Evolutionary conservation across 2,329 filamentous ascomycete genomes (phyloP).

Genomic region (Kalmusia sp.): DNA sequence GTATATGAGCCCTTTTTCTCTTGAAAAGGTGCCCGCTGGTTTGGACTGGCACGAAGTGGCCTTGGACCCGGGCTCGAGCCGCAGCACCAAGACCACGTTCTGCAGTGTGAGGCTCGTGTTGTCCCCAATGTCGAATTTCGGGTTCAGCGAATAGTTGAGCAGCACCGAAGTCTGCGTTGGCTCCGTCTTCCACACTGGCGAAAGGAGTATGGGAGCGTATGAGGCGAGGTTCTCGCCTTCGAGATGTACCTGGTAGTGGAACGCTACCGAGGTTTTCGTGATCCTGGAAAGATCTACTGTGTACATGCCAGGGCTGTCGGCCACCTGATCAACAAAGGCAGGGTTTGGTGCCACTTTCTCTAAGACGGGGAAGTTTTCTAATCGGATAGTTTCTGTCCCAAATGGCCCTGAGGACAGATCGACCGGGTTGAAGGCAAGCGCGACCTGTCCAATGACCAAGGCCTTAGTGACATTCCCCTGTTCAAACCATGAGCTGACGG

Average conservation of each 20-base stretch:
- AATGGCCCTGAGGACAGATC: conserved; percentile 51
- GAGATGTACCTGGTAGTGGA: conserved; percentile 89
- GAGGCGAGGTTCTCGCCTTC: conserved; percentile 60
- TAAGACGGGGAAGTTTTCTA: conserved; percentile 86
- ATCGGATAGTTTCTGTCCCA: conserved; percentile 71
- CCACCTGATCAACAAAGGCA: conserved; percentile 78
- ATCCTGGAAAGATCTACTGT: conserved; percentile 76
- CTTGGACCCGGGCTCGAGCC: conserved; percentile 68
- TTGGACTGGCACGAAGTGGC: conserved; percentile 77
- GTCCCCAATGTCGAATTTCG: conserved; percentile 60
- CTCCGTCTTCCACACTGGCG: conserved; percentile 82
- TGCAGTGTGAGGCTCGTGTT: conserved; percentile 64
- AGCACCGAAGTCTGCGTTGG: conserved; percentile 86
- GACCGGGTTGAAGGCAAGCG: conserved; percentile 77
- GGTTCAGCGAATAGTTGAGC: conserved; percentile 84
- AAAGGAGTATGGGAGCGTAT: conserved; percentile 76
- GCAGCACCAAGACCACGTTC: conserved; percentile 77
- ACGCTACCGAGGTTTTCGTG: conserved; percentile 76
- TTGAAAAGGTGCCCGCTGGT: conserved; percentile 78
- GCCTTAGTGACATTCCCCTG: conserved; percentile 73
- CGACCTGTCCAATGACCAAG: conserved; percentile 86
- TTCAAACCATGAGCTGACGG: conserved; percentile 84
- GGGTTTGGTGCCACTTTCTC: conserved; percentile 95
- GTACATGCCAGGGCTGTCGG: conserved; percentile 79
- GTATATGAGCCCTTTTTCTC: conserved; percentile 78